Evolutionary conservation across 176 grass and related monocot genomes (phyloP), one percentile per base, ranked within the genome.

Genomic region (Hordeum marinum): DNA sequence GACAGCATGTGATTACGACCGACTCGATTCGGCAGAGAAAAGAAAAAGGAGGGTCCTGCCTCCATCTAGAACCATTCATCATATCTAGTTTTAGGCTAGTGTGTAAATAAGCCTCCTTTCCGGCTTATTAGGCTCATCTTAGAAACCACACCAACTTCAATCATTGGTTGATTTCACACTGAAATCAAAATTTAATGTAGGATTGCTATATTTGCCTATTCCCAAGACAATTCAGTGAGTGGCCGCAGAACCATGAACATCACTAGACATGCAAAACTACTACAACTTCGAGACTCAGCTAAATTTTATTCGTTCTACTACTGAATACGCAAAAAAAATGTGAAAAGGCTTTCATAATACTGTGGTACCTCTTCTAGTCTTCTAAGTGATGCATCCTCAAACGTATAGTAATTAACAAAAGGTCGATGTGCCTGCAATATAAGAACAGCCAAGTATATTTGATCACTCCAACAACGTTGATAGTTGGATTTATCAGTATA

Each of bases 321-420:
- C 45, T 48, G 13, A 12, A 4, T n/a, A 79, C 13, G 35, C 7
- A 29, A 79, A 68, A 79, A 68, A 78, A 63, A 20, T 45, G 27
- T 83, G 26, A 35, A 72, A 64, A 85, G 9, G 29, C 3, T 4
- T 8, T 5, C 0, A 83, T 21, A 46, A 36, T 66, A 29, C 20
- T 37, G 57, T n/a, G 11, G 31, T 90, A 98, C 96, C 96, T 94
- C 79, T 86, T 89, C 65, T 88, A 98, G 45, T 88, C 83, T 88
- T 83, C 75, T 31, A 57, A 98, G 72, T 3, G 96, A 90, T 27
- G 59, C 63, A 31, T 83, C 89, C 86, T 85, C 91, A 80, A 95
- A 95, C 48, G 88, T 92, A 76, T 98, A 95, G 84, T 98, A 98
- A 77, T 98, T 92, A 63, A 95, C 81, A 76, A 94, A 95, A 71